Conservation (phyloP, 2,329 filamentous ascomycete species). For the Dactylonectria macrodidyma region DNA sequence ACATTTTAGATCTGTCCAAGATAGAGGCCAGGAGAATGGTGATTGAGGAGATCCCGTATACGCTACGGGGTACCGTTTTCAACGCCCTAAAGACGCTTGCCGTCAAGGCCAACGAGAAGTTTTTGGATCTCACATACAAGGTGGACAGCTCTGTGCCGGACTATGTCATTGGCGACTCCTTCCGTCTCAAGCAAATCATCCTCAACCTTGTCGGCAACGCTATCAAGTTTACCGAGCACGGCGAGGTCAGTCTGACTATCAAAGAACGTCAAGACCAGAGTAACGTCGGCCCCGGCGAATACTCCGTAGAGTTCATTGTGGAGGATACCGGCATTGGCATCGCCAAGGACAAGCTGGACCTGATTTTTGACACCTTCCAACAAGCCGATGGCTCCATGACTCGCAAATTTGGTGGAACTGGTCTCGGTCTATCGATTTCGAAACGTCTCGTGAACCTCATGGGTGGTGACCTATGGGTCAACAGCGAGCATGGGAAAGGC, state of each 20-base stretch:
- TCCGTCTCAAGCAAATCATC: slow-evolving; percentile 96
- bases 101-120: slow-evolving; percentile 98
- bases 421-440: slow-evolving; percentile 93
- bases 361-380: slow-evolving; percentile 99
- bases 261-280: slow-evolving; percentile 75
- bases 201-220: slow-evolving; percentile 97
- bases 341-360: slow-evolving; percentile 91
- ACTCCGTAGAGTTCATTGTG: slow-evolving; percentile 95
- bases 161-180: slow-evolving; percentile 95
- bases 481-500: slow-evolving; percentile 90
- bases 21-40: slow-evolving; percentile 98
- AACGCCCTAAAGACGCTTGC: slow-evolving; percentile 96
- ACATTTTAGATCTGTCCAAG: slow-evolving; percentile 81
- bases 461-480: slow-evolving; percentile 97
- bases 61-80: slow-evolving; percentile 93
- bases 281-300: slow-evolving; percentile 79
- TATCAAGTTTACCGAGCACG: slow-evolving; percentile 98
- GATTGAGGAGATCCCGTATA: slow-evolving; percentile 98
- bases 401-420: slow-evolving; percentile 94
- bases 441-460: slow-evolving; percentile 95
- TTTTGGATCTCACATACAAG: slow-evolving; percentile 91
- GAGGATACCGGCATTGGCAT: slow-evolving; percentile 98
- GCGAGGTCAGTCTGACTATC: slow-evolving; percentile 96
- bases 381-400: slow-evolving; percentile 98
- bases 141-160: slow-evolving; percentile 95